A percentile compares a stretch with the other conserved stretches of the same genome.
phyloP scores from a whole-genome alignment of 2,329 filamentous ascomycete species.

The Sclerotiophoma versabilis region DNA sequence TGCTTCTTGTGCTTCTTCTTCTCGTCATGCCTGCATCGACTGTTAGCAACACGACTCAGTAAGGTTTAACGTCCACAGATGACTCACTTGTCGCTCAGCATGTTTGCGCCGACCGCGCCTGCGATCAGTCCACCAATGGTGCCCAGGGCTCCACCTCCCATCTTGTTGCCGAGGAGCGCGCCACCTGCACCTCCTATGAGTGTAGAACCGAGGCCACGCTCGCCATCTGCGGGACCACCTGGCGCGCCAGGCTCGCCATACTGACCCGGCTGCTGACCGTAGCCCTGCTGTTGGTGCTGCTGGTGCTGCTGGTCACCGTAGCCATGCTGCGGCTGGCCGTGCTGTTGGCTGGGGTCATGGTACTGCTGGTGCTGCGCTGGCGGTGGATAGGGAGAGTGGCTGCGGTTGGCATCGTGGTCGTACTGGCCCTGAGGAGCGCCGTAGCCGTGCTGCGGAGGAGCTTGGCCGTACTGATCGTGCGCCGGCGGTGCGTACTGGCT shows the following conservation, averaged over 20 bases:
- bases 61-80: background rate
- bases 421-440: slow-evolving; percentile 41
- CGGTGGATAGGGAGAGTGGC: slow-evolving; percentile 46
- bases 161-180: slow-evolving; percentile 62
- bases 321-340: slow-evolving; percentile 30
- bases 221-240: slow-evolving; percentile 52
- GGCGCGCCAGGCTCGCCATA: slow-evolving; percentile 52
- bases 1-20: slow-evolving; percentile 50
- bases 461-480: slow-evolving; percentile 36
- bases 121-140: slow-evolving; percentile 60
- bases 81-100: slow-evolving; percentile 55
- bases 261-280: slow-evolving; percentile 23
- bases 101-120: slow-evolving; percentile 64
- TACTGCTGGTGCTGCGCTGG: slow-evolving; percentile 36
- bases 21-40: slow-evolving; percentile 32
- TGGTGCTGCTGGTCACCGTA: slow-evolving; percentile 43
- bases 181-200: slow-evolving; percentile 62
- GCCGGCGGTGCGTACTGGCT: slow-evolving; percentile 38
- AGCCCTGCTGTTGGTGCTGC: slow-evolving; percentile 38
- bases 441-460: slow-evolving; percentile 37
- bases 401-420: slow-evolving; percentile 47
- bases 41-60: slow-evolving; percentile 7
- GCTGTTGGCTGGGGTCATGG: slow-evolving; percentile 29
- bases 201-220: slow-evolving; percentile 65
- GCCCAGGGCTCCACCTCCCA: slow-evolving; percentile 61